These are phyloP conservation scores for Suillus occidentalis DNA, from an alignment of 768 basidiomycete genomes.

Conservation along the genomic window DNA sequence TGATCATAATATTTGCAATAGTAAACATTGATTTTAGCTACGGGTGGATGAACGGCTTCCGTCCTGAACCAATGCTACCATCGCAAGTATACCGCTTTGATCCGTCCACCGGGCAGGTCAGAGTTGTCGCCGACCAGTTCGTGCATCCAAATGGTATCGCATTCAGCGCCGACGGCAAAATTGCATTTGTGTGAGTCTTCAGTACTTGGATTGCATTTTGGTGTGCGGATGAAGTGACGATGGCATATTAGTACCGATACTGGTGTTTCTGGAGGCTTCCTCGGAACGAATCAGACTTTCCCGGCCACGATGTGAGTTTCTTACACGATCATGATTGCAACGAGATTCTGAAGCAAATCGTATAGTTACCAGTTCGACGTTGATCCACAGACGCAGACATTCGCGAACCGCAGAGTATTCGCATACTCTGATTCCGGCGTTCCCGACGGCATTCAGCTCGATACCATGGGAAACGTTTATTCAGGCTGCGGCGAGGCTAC, in stretches of 20 bases:
- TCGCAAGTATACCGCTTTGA: slow-evolving; percentile 80
- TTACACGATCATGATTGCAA: not conserved
- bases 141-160: slow-evolving; percentile 73
- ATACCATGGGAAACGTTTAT: slow-evolving; percentile 64
- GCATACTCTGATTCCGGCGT: slow-evolving; percentile 66
- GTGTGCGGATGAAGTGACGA: slow-evolving; percentile 10
- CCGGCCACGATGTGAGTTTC: slow-evolving; percentile 66
- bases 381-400: slow-evolving; percentile 49
- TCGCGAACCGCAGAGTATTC: slow-evolving; percentile 63
- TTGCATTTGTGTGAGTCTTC: slow-evolving; percentile 57
- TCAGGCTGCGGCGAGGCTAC: slow-evolving; percentile 69
- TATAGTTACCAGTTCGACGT: slow-evolving; percentile 70
- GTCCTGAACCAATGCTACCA: slow-evolving; percentile 63
- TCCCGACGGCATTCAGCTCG: slow-evolving; percentile 68
- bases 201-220: slow-evolving; percentile 8
- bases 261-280: slow-evolving; percentile 38
- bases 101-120: slow-evolving; percentile 59
- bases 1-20: not conserved
- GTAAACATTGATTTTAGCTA: slow-evolving; percentile 40
- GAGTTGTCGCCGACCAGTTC: slow-evolving; percentile 78
- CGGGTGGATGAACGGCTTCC: slow-evolving; percentile 65
- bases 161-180: slow-evolving; percentile 62
- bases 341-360: not conserved
- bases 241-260: slow-evolving; percentile 32
- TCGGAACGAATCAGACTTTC: slow-evolving; percentile 52